A percentile compares a stretch with the other conserved stretches of the same genome.
These are phyloP conservation scores for Helianthus tuberosus DNA, from an alignment of 129 eudicot genomes.

Conservation along the genomic window DNA sequence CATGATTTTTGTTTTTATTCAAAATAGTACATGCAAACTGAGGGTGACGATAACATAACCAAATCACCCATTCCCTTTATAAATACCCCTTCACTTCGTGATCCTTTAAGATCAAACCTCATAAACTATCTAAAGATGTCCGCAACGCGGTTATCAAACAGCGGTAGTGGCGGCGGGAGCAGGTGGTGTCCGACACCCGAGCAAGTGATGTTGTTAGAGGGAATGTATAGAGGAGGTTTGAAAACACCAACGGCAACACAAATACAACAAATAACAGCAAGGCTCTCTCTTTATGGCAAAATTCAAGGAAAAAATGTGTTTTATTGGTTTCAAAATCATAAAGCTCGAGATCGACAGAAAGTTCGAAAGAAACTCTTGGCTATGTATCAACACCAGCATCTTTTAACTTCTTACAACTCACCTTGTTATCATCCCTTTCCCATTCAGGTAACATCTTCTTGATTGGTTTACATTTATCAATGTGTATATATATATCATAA, in stretches of 20 bases:
- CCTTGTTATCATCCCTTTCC: conserved; percentile 22
- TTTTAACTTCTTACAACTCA: conserved; percentile 20
- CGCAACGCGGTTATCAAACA: conserved; percentile 4
- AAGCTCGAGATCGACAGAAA: conserved; percentile 91
- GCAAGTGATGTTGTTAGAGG: conserved; percentile 79
- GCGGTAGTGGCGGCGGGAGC: conserved; percentile 32
- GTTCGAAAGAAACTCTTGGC: conserved; percentile 56
- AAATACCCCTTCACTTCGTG: conserved; percentile 26
- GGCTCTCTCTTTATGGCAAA: conserved; percentile 66
- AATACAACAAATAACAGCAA: conserved; percentile 78
- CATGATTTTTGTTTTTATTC: conserved; percentile 11
- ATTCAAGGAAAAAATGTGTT: conserved; percentile 93
- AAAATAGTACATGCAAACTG: conserved; percentile 33
- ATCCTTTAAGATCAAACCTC: background rate
- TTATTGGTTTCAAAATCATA: conserved; percentile 96
- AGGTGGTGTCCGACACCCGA: conserved; percentile 96
- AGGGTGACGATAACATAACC: conserved; percentile 28
- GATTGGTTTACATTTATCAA: background rate
- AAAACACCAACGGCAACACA: conserved; percentile 84
- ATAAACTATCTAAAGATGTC: background rate
- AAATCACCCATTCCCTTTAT: conserved; percentile 32
- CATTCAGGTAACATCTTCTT: conserved; percentile 28
- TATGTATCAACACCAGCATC: conserved; percentile 43
- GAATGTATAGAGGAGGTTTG: conserved; percentile 74
- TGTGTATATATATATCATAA: no score